Base-by-base conservation (phyloP, 768 basidiomycete genomes). In the Hemileccinum impolitum region DNA sequence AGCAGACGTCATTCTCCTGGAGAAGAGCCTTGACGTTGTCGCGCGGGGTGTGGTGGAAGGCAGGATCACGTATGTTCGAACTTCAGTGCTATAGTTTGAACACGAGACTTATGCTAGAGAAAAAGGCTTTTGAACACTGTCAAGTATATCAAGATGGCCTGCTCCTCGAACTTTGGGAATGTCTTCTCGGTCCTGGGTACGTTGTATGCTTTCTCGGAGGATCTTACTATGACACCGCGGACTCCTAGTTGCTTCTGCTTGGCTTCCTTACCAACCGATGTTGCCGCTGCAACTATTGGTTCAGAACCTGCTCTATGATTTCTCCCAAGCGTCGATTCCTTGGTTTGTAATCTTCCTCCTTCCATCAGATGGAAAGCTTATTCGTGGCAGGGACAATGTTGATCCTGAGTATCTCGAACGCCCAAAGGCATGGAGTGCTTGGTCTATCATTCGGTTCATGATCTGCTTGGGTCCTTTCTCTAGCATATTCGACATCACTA, bases 71-170 rank as follows among this genome's bases (percentile, higher is more conserved):
- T 66, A 55, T 11, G 66, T 54, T 37, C 12, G 30, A n/a, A 28
- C 15, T 30, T 14, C 34, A 8, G n/a, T 18, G 21, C 12, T 7
- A 9, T n/a, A 15, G 12, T 26, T 37, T 13, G 6, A 19, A 10
- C 28, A 37, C 19, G 34, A 34, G 28, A 31, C 61, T 65, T 4
- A 65, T 19, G 6, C 41, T 7, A 26, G 34, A 42, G 11, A 48
- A 34, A n/a, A 41, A 69, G 70, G 31, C 68, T 71, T 56, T 31
- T 71, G 39, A 69, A 69, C 38, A 69, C 70, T 0, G 48, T 68
- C 30, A 69, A 69, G 51, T 71, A 71, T 32, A 71, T 71, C 51
- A 69, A 69, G 48, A 69, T 69, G 68, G 66, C 68, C 17, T 64
- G 64, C 19, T 71, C 68, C 9, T 69, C 68, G 1, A 69, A 69